Percentiles rank a stretch among this genome's conserved stretches.
Conservation (phyloP, 176 grass and related monocot species). For the Carex pumila region DNA sequence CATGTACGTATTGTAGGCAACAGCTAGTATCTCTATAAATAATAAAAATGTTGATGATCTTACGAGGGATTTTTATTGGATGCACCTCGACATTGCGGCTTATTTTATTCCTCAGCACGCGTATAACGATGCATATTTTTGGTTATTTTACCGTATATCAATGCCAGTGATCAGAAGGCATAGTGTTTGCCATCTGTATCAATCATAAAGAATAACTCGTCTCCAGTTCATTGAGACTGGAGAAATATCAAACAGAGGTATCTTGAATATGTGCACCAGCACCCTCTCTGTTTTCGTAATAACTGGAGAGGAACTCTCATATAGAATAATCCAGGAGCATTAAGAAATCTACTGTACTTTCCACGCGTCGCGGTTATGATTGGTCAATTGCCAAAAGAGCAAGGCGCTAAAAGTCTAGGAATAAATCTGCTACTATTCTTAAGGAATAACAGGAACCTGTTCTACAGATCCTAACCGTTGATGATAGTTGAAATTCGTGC, state of each 20-base stretch:
- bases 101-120: not conserved
- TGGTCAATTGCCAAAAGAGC: not conserved
- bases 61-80: not conserved
- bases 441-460: too few species aligned
- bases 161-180: not conserved
- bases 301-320: not conserved
- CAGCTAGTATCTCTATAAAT: not conserved
- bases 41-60: not conserved
- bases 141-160: not conserved
- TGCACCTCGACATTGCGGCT: not conserved
- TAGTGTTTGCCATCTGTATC: not conserved
- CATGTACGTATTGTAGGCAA: not conserved
- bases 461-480: too few species aligned
- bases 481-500: too few species aligned
- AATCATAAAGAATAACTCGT: not conserved
- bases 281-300: not conserved
- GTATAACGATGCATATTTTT: not conserved
- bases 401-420: not conserved
- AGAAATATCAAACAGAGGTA: not conserved
- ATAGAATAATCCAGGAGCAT: not conserved
- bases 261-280: not conserved
- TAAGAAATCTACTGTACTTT: not conserved
- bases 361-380: not conserved
- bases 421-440: too few species aligned
- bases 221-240: not conserved